Percentiles rank a stretch among this genome's conserved stretches.
phyloP scores from a whole-genome alignment of 176 grass and related monocot species.

The Hsuehochloa calcarea region DNA sequence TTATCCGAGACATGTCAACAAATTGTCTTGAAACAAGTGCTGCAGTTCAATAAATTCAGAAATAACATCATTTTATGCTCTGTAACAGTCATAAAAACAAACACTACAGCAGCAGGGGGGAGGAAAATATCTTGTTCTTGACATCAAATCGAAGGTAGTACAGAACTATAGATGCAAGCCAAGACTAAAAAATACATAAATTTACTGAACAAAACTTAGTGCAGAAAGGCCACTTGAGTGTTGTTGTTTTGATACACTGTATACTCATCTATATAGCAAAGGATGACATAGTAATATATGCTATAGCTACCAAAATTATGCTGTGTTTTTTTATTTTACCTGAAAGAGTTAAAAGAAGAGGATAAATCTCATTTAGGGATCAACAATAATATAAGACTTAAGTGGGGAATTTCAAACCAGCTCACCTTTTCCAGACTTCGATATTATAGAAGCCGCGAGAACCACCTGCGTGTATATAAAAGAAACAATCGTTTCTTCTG shows the following conservation, averaged over 20 bases:
- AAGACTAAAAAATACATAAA: background rate
- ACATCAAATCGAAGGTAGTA: background rate
- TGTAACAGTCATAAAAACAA: background rate
- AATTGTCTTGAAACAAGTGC: conserved; percentile 80
- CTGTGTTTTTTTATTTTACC: background rate
- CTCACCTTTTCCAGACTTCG: conserved; percentile 81
- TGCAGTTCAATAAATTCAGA: conserved; percentile 44
- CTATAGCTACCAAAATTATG: background rate
- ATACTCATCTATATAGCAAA: background rate
- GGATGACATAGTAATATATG: conserved; percentile 4
- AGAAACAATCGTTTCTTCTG: conserved; percentile 13
- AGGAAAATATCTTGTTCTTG: background rate
- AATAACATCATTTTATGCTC: background rate
- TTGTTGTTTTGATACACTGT: background rate
- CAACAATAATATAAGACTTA: background rate
- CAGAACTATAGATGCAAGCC: background rate
- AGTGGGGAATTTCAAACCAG: conserved; percentile 5
- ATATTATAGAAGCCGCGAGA: conserved; percentile 70
- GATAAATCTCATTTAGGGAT: background rate
- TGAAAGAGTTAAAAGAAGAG: background rate
- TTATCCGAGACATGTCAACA: conserved; percentile 81
- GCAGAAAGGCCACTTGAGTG: background rate
- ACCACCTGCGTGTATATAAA: conserved; percentile 57
- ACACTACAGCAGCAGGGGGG: background rate
- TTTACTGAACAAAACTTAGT: background rate